Evolutionary conservation across 306 rosid species (phyloP).

Genomic region (Argentina anserina): DNA sequence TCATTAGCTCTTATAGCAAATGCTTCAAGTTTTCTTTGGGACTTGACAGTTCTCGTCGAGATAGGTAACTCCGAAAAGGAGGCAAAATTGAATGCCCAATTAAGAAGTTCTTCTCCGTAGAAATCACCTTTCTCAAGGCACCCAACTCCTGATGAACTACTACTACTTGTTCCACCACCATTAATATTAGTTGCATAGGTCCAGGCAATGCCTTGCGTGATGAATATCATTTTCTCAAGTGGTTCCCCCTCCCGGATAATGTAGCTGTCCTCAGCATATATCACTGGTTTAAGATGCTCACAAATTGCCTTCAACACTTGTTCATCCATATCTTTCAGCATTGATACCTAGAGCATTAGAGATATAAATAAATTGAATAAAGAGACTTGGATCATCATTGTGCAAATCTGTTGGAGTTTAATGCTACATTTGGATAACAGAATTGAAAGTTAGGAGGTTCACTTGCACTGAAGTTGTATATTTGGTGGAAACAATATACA

Average conservation of each 20-base stretch:
- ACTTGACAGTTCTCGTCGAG: constrained; percentile 13
- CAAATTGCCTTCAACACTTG: background rate
- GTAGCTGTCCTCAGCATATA: background rate
- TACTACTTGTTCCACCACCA: constrained; percentile 4
- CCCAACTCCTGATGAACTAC: background rate
- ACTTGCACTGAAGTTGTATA: background rate
- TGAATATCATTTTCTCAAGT: constrained; percentile 12
- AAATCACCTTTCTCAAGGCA: constrained; percentile 8
- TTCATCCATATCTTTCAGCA: background rate
- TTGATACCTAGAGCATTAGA: constrained; percentile 1
- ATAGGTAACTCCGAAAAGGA: constrained; percentile 13
- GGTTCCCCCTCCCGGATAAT: constrained; percentile 15
- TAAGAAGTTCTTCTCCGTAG: constrained; percentile 21
- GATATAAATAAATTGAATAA: background rate
- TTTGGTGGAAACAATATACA: background rate
- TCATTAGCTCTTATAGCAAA: constrained; percentile 22
- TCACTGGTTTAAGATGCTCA: constrained; percentile 5
- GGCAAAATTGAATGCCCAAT: constrained; percentile 8
- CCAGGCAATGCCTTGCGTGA: constrained; percentile 11
- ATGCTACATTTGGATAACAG: background rate
- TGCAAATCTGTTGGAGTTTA: background rate
- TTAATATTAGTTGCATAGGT: background rate
- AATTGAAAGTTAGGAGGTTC: background rate
- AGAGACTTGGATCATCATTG: background rate
- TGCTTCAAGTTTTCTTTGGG: constrained; percentile 26